phyloP scores from a whole-genome alignment of 352 stramenopile species.

The Pythium vanterpoolii region DNA sequence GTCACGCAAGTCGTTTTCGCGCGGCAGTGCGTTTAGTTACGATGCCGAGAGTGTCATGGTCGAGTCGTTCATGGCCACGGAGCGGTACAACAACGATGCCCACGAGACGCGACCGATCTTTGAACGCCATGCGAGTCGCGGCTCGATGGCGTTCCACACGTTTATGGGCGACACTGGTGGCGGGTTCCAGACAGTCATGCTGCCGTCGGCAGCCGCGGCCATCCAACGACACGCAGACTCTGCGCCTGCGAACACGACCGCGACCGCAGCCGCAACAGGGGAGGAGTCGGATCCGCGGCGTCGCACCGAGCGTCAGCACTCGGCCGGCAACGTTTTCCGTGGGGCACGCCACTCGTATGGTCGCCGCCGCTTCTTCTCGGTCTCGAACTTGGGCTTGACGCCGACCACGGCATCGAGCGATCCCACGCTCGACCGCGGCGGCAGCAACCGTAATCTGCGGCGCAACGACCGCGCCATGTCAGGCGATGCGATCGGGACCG shows the following conservation, averaged over 20 bases:
- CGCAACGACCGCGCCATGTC: slow-evolving; percentile 17
- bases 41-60: slow-evolving; percentile 88
- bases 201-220: background rate
- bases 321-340: slow-evolving; percentile 65
- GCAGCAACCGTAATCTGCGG: slow-evolving; percentile 17
- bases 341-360: slow-evolving; percentile 52
- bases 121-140: slow-evolving; percentile 80
- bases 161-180: slow-evolving; percentile 22
- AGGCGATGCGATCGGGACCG: background rate
- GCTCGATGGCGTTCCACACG: slow-evolving; percentile 75
- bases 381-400: slow-evolving; percentile 1
- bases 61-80: slow-evolving; percentile 82
- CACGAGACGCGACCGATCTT: slow-evolving; percentile 60
- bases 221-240: background rate
- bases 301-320: slow-evolving; percentile 25
- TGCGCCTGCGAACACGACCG: background rate
- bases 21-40: slow-evolving; percentile 86
- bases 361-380: slow-evolving; percentile 53
- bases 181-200: slow-evolving; percentile 1
- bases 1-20: slow-evolving; percentile 34
- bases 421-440: background rate
- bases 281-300: background rate
- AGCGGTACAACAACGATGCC: slow-evolving; percentile 47
- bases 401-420: background rate
- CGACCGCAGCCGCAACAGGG: background rate